A percentile compares a stretch with the other conserved stretches of the same genome.
Conservation (phyloP, 331 rosid species). For the Quercus tomentella region DNA sequence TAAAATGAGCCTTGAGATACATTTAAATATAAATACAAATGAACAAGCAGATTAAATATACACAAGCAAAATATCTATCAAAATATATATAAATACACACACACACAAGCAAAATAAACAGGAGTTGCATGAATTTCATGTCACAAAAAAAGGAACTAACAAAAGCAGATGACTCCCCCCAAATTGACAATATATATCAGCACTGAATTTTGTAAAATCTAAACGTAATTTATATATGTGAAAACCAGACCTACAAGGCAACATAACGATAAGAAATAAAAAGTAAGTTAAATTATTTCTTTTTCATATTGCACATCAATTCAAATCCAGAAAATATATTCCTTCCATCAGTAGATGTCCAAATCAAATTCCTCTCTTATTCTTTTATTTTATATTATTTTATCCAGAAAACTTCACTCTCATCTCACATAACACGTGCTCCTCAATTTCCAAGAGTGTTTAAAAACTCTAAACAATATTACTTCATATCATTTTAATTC, state of each 20-base stretch:
- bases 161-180: not conserved
- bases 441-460: not conserved
- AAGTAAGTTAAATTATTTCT: not conserved
- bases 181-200: not conserved
- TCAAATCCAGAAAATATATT: not conserved
- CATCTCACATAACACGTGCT: not conserved
- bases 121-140: not conserved
- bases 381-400: not conserved
- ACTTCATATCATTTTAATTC: not conserved
- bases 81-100: too few relatives aligned
- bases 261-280: not conserved
- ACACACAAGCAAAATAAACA: conserved; percentile 6
- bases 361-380: not conserved
- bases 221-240: not conserved
- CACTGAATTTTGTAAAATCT: not conserved
- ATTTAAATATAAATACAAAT: conserved; percentile 5
- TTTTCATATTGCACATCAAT: not conserved
- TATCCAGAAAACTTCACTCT: not conserved
- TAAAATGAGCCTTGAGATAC: not conserved
- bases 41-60: not conserved
- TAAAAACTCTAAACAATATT: not conserved
- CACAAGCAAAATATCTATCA: conserved; percentile 3
- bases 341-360: not conserved
- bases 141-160: not conserved
- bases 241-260: not conserved